Evolutionary conservation across 176 grass and related monocot species (phyloP).

Genomic region (Cenchrus americanus): DNA sequence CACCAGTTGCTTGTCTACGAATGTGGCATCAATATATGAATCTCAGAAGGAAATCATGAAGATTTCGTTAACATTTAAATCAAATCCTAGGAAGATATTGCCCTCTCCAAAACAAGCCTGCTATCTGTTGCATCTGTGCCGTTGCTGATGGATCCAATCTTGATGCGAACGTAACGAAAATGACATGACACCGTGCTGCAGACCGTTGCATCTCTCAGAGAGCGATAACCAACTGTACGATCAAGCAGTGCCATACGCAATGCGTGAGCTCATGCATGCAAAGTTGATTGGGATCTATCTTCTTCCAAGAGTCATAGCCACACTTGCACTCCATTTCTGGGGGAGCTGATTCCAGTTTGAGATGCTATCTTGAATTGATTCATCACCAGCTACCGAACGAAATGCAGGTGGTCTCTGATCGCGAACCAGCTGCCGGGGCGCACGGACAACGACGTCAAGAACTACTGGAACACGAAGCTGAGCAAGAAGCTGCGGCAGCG

Average conservation of each 20-base stretch:
- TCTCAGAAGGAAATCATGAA: neutral
- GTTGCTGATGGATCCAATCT: neutral
- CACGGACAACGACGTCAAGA: conserved; percentile 98
- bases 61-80: too few relatives aligned
- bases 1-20: neutral
- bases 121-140: neutral
- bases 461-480: conserved; percentile 99
- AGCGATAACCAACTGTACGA: conserved; percentile 31
- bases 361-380: neutral
- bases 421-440: conserved; percentile 88
- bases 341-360: neutral
- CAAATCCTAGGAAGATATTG: too few relatives aligned
- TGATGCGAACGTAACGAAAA: conserved; percentile 26
- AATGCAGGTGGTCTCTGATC: conserved; percentile 94
- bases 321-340: neutral
- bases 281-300: neutral
- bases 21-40: neutral
- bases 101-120: neutral
- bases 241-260: neutral
- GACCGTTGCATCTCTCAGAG: neutral
- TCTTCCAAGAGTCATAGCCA: neutral
- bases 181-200: conserved; percentile 1
- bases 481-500: conserved; percentile 92
- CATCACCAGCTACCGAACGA: neutral
- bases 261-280: conserved; percentile 1